Evolutionary conservation across 164 flowering plant species (phyloP).

Genomic region (Vitis amurensis): DNA sequence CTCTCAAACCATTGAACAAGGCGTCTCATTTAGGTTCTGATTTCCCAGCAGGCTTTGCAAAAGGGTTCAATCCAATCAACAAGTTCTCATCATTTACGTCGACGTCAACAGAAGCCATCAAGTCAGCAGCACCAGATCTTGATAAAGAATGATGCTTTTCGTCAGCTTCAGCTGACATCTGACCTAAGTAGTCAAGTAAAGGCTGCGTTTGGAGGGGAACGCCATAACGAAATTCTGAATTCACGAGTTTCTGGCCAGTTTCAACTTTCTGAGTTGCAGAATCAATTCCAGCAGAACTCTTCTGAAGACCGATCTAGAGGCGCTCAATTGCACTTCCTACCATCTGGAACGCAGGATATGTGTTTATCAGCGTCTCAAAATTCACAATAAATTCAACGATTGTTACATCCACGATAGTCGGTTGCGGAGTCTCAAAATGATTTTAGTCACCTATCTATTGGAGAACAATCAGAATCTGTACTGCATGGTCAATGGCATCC

Average conservation of each 20-base stretch:
- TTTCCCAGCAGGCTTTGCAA: constrained; percentile 20
- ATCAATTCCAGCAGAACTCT: constrained; percentile 56
- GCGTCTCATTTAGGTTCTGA: constrained; percentile 29
- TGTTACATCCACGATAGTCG: constrained; percentile 46
- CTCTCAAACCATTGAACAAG: constrained; percentile 34
- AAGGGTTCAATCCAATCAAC: constrained; percentile 24
- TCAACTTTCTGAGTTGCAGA: constrained; percentile 58
- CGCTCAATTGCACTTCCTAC: constrained; percentile 36
- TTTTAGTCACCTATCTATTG: constrained; percentile 41
- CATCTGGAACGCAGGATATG: constrained; percentile 40
- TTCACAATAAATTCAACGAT: constrained; percentile 59
- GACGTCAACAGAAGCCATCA: constrained; percentile 52
- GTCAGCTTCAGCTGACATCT: constrained; percentile 56
- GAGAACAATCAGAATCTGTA: constrained; percentile 46
- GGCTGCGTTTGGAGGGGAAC: constrained; percentile 52
- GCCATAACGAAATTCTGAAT: constrained; percentile 41
- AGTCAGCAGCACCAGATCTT: constrained; percentile 51
- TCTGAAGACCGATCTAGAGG: constrained; percentile 38
- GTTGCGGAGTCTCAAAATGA: constrained; percentile 48
- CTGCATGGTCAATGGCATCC: constrained; percentile 56
- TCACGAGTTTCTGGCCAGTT: constrained; percentile 55
- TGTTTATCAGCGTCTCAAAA: constrained; percentile 42
- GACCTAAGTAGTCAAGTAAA: constrained; percentile 47
- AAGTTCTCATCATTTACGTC: constrained; percentile 37
- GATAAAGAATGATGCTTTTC: constrained; percentile 47